Base-by-base conservation (phyloP, 75 land plant species). In the Cupressus sempervirens region DNA sequence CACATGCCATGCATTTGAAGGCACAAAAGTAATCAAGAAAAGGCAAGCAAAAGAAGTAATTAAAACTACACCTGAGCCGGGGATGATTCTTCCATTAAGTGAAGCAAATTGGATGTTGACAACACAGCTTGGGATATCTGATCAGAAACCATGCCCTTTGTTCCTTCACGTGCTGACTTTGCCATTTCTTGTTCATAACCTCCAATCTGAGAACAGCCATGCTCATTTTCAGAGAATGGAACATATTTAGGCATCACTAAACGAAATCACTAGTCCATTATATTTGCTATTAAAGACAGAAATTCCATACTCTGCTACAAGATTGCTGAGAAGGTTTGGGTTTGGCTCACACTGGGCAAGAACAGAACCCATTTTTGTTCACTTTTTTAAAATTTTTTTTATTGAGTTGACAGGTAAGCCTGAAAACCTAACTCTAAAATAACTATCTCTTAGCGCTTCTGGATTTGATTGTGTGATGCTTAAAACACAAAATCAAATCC, bases 91-190 rank as follows among this genome's bases (percentile, higher is more conserved):
- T 91, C 92, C 93, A 94, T 91, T 83, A 92, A 92, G 30, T 88
- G 93, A 13, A 94, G 90, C 41, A 94, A 93, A 88, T 93, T 94
- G 80, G 96, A 90, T 72, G 93, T 92, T 68, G 93, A 92, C 50
- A 85, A 92, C 26, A 94, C 86, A 32, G 93, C 84, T 83, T 92
- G 91, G 40, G 89, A 85, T 13, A 91, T 89, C 74, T 90, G 92
- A 4, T 94, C 93, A 23, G 89, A 84, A 82, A 90, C 91, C 87
- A 86, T 84, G 56, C 91, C 86, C 84, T 92, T 93, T 46, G 92
- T 91, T 15, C 91, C 91, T 76, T 91, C 89, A 40, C 88, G 87
- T 62, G 87, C 87, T 82, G 40, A 30, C 83, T 82, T 82, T 82
- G 83, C 83, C 83, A 82, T 82, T 26, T 30, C 74, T 72, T 72